Percentiles rank a stretch among this genome's conserved stretches.
Evolutionary conservation across 2,329 filamentous ascomycete genomes (phyloP).

Genomic region (Fusarium pininemorale): DNA sequence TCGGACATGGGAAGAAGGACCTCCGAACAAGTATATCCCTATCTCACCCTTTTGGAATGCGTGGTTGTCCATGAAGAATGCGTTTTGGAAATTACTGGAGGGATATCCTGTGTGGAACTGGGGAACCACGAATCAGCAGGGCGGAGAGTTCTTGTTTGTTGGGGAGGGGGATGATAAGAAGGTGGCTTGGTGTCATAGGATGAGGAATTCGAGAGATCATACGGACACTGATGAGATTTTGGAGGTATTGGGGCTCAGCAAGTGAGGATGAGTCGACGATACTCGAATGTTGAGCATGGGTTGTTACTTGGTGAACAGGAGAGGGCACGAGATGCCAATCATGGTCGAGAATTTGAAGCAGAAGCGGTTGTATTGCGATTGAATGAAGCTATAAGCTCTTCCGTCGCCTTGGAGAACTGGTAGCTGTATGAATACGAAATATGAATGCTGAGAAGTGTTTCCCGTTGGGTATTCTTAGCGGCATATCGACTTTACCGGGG

Average conservation of each 20-base stretch:
- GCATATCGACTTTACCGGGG: accelerated
- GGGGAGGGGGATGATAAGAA: neutral
- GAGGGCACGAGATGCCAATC: no score
- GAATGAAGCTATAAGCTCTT: accelerated
- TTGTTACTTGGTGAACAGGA: no score
- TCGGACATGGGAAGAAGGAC: neutral
- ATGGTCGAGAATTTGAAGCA: accelerated
- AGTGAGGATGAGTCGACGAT: neutral
- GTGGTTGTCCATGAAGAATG: neutral
- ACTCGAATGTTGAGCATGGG: neutral
- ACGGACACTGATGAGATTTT: slow-evolving; percentile 18
- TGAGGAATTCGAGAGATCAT: slow-evolving; percentile 15
- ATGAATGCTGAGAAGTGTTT: neutral
- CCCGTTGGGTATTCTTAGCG: neutral
- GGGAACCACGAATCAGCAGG: slow-evolving; percentile 14
- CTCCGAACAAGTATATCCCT: slow-evolving; percentile 1
- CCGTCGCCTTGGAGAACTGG: no score
- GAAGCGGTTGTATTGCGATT: accelerated
- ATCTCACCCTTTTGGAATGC: neutral
- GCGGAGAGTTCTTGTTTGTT: slow-evolving; percentile 25
- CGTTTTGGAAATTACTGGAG: neutral
- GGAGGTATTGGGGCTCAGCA: neutral
- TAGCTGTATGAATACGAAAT: neutral
- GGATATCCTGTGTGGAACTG: neutral
- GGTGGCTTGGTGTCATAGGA: slow-evolving; percentile 25